Base-by-base conservation (phyloP, 306 rosid species). In the Vachellia pachyceras region DNA sequence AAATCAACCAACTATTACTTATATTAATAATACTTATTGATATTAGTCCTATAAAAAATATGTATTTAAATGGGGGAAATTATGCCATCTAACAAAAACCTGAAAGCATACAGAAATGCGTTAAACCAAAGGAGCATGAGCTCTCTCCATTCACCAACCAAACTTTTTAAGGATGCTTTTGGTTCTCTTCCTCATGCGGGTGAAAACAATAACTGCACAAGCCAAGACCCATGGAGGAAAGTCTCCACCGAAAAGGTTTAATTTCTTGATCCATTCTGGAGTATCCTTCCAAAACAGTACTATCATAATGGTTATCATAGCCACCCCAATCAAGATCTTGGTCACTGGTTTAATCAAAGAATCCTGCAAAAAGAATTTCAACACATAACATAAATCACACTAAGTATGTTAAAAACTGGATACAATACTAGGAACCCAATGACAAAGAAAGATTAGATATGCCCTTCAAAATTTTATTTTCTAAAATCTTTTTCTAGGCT, bases 201-300 rank as follows among this genome's bases (percentile, higher is more conserved):
- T 89, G 78, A 95, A 93, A 75, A 93, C 97, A 73, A 95, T 79
- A 64, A 95, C 94, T 78, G 88, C 92, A 60, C 94, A 88, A 84
- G 97, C 98, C 75, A 95, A 86, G 83, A 93, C 84, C 99, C 94
- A 95, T 39, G 97, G 98, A 77, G 98, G 90, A 84, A 88, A 84
- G 83, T 83, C 89, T n/a, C 89, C 91, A 23, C 92, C 88, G 9
- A 80, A 79, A 77, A 88, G 22, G 55, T 91, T 89, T 1, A 90
- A 70, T 69, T 90, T 91, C 85, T 86, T 82, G 84, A 91, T n/a
- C 92, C 94, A 93, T 0, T 87, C 89, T 5, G 92, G 92, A 13
- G 89, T 77, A 40, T 91, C 98, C 81, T 75, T 89, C 0, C 82
- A 82, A 55, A 85, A 82, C 72, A 95, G 71, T 4, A 89, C 73